A percentile compares a stretch with the other conserved stretches of the same genome.
These are phyloP conservation scores for Fagus sylvatica DNA, from an alignment of 306 rosid species.

Conservation along the genomic window DNA sequence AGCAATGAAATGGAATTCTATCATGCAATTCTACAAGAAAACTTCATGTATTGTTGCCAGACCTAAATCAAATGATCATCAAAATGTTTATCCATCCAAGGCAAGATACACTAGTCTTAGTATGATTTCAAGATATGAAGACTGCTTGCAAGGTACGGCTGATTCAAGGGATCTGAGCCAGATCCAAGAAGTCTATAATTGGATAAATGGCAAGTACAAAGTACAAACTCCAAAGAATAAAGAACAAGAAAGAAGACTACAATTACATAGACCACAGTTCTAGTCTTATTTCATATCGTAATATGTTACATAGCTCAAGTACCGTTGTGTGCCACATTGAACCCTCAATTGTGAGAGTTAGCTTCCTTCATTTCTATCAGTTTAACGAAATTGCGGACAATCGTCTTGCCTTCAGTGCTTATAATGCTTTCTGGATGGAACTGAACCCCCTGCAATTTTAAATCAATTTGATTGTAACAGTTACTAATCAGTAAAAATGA, in stretches of 20 bases:
- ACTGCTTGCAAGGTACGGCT: no score
- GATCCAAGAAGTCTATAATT: no score
- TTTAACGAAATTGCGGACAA: slow-evolving; percentile 67
- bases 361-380: slow-evolving; percentile 63
- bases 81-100: background rate
- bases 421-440: slow-evolving; percentile 97
- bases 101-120: background rate
- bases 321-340: background rate
- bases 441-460: slow-evolving; percentile 81
- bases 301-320: background rate
- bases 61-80: background rate
- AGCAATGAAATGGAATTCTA: background rate
- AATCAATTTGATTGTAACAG: background rate
- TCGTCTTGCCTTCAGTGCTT: slow-evolving; percentile 67
- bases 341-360: slow-evolving; percentile 23
- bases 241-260: background rate
- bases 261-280: background rate
- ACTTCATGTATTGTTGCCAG: no score
- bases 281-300: background rate
- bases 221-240: background rate
- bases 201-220: background rate
- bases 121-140: background rate
- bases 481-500: background rate
- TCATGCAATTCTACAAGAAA: background rate
- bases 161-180: no score